These are phyloP conservation scores for Cylindrodendrum hubeiense DNA, from an alignment of 2,329 filamentous ascomycete genomes.

Conservation along the genomic window DNA sequence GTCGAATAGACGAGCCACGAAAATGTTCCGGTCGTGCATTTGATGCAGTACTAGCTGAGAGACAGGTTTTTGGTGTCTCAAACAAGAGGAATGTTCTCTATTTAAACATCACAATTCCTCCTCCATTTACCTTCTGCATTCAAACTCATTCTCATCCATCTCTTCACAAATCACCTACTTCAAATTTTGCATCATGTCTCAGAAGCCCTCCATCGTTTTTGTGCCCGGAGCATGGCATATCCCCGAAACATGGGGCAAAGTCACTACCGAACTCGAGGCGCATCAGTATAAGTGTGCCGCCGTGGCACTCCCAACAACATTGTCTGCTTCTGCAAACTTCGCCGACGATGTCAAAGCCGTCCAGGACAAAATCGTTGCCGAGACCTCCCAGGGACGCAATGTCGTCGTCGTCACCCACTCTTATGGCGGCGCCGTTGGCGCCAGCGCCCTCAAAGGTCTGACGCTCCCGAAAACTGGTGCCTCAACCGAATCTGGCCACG, in stretches of 20 bases:
- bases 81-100: background rate
- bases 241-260: conserved; percentile 51
- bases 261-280: conserved; percentile 50
- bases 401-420: conserved; percentile 63
- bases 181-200: conserved; percentile 30
- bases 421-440: conserved; percentile 61
- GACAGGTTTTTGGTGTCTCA: background rate
- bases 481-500: conserved; percentile 45
- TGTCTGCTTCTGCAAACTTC: conserved; percentile 51
- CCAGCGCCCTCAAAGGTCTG: conserved; percentile 59
- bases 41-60: background rate
- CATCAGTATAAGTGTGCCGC: conserved; percentile 49
- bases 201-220: conserved; percentile 55
- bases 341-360: conserved; percentile 56
- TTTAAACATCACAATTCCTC: background rate
- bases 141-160: background rate
- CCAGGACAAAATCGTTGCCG: conserved; percentile 49
- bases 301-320: conserved; percentile 55
- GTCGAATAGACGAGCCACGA: conserved; percentile 37
- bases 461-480: conserved; percentile 34
- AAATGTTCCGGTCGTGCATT: conserved; percentile 11
- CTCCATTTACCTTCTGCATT: background rate
- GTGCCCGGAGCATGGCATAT: conserved; percentile 63
- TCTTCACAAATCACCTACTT: background rate
- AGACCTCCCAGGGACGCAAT: conserved; percentile 53